Percentiles rank a stretch among this genome's conserved stretches.
phyloP scores from a whole-genome alignment of 2,329 filamentous ascomycete genomes.

The Fusarium sp. region DNA sequence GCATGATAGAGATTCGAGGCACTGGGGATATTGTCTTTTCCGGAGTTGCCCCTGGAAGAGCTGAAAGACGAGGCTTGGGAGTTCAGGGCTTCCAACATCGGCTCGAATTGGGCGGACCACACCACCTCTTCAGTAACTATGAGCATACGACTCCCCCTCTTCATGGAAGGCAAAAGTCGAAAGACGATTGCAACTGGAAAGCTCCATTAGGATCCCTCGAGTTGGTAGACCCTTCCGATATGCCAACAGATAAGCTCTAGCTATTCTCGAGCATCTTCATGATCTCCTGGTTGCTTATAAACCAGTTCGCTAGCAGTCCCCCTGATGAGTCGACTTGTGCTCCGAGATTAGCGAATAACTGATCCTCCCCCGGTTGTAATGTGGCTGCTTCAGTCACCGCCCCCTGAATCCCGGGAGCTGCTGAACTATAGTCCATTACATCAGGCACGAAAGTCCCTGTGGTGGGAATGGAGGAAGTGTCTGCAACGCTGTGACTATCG shows the following conservation, averaged over 20 bases:
- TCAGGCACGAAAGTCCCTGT: not conserved
- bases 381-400: not conserved
- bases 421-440: not conserved
- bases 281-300: not conserved
- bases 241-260: not conserved
- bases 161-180: not conserved
- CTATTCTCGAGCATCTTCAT: not conserved
- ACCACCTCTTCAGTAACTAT: no score
- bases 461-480: not conserved
- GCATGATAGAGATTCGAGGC: no score
- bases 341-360: not conserved
- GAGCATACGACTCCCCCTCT: not conserved
- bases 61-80: not conserved
- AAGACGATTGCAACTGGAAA: not conserved
- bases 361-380: not conserved
- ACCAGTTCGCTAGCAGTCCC: not conserved
- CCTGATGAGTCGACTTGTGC: not conserved
- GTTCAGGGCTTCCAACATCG: no score
- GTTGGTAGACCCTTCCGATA: not conserved
- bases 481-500: not conserved
- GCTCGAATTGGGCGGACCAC: no score
- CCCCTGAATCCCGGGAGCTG: not conserved
- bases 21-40: not conserved
- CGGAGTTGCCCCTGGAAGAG: not conserved
- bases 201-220: not conserved